Evolutionary conservation across 257 asterid genomes (phyloP).

Genomic region (Cynanchum wilfordii): DNA sequence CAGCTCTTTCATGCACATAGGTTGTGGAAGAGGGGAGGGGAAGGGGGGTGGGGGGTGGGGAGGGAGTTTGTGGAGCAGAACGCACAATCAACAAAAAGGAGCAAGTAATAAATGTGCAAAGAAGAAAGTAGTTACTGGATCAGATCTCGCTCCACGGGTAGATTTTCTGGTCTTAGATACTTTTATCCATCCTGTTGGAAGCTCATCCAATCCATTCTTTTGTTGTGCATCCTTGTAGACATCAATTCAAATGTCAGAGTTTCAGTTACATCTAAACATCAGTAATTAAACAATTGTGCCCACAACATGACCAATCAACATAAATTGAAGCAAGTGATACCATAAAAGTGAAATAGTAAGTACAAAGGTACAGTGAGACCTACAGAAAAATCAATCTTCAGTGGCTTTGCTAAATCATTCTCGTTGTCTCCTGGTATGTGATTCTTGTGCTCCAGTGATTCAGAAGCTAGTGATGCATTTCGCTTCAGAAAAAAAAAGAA

Average conservation of each 20-base stretch:
- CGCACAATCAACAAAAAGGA: background rate
- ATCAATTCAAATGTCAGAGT: conserved; percentile 7
- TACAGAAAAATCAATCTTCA: conserved; percentile 15
- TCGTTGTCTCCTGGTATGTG: conserved; percentile 10
- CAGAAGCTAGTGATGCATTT: conserved; percentile 2
- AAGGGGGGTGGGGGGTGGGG: background rate
- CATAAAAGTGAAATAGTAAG: conserved; percentile 6
- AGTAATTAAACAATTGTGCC: background rate
- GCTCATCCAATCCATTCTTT: conserved; percentile 32
- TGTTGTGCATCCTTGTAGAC: conserved; percentile 20
- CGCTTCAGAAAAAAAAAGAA: conserved; percentile 9
- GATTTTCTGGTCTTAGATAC: conserved; percentile 40
- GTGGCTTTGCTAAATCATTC: background rate
- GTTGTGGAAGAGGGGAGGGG: background rate
- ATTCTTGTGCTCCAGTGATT: conserved; percentile 14
- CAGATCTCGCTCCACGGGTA: conserved; percentile 35
- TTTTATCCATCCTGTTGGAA: conserved; percentile 75
- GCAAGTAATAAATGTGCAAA: background rate
- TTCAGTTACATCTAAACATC: background rate
- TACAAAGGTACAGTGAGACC: background rate
- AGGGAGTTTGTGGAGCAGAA: too few species aligned
- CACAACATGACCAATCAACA: background rate
- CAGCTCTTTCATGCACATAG: background rate
- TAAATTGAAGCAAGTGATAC: background rate
- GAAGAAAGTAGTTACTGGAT: conserved; percentile 42